phyloP scores from a whole-genome alignment of 2,329 filamentous ascomycete genomes.

The Diaporthe humulicola region DNA sequence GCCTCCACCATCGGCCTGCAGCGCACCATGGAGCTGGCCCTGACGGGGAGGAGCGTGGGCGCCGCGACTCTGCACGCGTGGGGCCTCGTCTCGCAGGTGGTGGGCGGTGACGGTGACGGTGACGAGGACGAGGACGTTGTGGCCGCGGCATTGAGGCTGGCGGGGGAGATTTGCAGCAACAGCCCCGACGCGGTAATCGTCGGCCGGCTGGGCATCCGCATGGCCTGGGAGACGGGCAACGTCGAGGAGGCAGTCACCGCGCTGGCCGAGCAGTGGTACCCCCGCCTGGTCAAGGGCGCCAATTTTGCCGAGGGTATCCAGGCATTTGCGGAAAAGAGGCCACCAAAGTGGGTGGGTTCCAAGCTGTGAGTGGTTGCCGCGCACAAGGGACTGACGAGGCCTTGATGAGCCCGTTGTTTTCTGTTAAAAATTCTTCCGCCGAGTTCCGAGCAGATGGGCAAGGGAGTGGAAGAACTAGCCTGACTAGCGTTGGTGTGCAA shows the following conservation, averaged over 20 bases:
- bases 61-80: conserved; percentile 72
- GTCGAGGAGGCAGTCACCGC: conserved; percentile 45
- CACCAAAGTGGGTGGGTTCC: conserved; percentile 44
- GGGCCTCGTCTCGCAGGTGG: conserved; percentile 77
- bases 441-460: background rate
- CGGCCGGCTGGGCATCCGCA: conserved; percentile 75
- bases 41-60: conserved; percentile 71
- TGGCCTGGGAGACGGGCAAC: conserved; percentile 74
- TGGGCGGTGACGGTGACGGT: conserved; percentile 53
- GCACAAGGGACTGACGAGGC: background rate
- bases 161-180: conserved; percentile 67
- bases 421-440: background rate
- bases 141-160: conserved; percentile 65
- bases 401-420: background rate
- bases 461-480: background rate
- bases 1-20: conserved; percentile 76
- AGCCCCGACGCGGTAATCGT: conserved; percentile 84
- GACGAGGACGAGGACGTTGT: conserved; percentile 59
- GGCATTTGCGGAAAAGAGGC: conserved; percentile 46
- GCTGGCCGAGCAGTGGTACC: conserved; percentile 44
- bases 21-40: conserved; percentile 79
- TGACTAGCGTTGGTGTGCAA: conserved; percentile 10
- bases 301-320: conserved; percentile 48
- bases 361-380: conserved; percentile 42
- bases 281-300: conserved; percentile 42